Conservation (phyloP, 176 grass and related monocot genomes). For the Bolboschoenus planiculmis region DNA sequence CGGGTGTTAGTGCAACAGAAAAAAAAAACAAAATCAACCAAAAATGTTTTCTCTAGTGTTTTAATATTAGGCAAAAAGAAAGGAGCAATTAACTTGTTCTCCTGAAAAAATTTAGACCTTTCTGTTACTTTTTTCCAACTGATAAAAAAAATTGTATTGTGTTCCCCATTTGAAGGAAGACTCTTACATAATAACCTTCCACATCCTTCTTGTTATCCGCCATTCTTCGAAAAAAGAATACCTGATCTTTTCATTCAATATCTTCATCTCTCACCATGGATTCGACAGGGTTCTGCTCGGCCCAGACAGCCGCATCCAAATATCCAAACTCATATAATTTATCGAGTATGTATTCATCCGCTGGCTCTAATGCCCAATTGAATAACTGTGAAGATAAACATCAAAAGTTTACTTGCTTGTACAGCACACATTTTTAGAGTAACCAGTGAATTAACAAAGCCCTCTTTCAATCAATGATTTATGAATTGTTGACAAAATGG, state of each 20-base stretch:
- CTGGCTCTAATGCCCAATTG: slow-evolving; percentile 94
- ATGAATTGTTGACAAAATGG: background rate
- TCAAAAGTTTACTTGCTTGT: background rate
- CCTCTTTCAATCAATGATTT: background rate
- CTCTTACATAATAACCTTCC: background rate
- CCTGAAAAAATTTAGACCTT: background rate
- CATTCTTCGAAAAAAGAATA: slow-evolving; percentile 2
- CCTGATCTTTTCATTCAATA: background rate
- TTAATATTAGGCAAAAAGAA: background rate
- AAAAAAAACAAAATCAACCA: background rate
- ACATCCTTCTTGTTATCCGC: background rate
- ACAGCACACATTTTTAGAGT: background rate
- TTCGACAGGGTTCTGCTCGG: slow-evolving; percentile 44
- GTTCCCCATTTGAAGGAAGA: background rate
- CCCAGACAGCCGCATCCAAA: slow-evolving; percentile 69
- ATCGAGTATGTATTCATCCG: slow-evolving; percentile 69
- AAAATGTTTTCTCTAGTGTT: background rate
- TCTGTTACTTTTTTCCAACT: background rate
- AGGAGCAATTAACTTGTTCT: background rate
- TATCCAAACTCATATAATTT: slow-evolving; percentile 81
- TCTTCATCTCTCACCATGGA: slow-evolving; percentile 24
- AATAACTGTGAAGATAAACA: slow-evolving; percentile 61
- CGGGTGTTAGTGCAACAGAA: background rate
- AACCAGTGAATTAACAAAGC: background rate
- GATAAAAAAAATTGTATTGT: background rate